phyloP scores from a whole-genome alignment of 768 basidiomycete genomes.

The Lentinula raphanica region DNA sequence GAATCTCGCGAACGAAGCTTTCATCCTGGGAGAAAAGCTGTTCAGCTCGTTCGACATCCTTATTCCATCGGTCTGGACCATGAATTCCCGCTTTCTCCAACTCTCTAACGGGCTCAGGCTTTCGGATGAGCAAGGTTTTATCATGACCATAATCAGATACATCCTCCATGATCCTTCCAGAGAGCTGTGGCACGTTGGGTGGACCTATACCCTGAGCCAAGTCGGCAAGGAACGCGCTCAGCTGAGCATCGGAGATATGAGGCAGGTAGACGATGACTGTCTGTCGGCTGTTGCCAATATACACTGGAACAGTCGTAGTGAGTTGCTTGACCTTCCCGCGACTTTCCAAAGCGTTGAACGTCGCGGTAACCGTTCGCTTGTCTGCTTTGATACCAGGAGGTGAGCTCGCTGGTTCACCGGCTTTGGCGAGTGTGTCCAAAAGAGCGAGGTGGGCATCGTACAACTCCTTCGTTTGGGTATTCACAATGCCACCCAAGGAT shows the following conservation, averaged over 20 bases:
- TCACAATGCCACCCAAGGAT: constrained; percentile 60
- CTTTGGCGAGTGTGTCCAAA: constrained; percentile 49
- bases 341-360: constrained; percentile 56
- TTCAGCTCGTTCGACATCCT: constrained; percentile 39
- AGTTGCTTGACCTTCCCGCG: constrained; percentile 67
- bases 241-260: constrained; percentile 41
- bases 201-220: constrained; percentile 33
- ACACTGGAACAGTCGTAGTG: constrained; percentile 55
- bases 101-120: constrained; percentile 37
- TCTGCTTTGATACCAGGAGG: constrained; percentile 66
- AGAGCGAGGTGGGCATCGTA: constrained; percentile 61
- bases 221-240: constrained; percentile 56
- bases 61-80: constrained; percentile 37
- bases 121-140: constrained; percentile 18
- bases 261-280: constrained; percentile 66
- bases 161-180: constrained; percentile 49
- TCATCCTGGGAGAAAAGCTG: constrained; percentile 52
- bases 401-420: constrained; percentile 67
- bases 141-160: constrained; percentile 51
- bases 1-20: constrained; percentile 48
- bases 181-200: constrained; percentile 28
- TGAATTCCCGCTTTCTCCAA: constrained; percentile 39
- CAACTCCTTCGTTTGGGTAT: constrained; percentile 64
- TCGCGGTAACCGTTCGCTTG: constrained; percentile 61
- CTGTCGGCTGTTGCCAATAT: constrained; percentile 54